phyloP scores from a whole-genome alignment of 2,329 filamentous ascomycete genomes.

The Ophiostoma ulmi region DNA sequence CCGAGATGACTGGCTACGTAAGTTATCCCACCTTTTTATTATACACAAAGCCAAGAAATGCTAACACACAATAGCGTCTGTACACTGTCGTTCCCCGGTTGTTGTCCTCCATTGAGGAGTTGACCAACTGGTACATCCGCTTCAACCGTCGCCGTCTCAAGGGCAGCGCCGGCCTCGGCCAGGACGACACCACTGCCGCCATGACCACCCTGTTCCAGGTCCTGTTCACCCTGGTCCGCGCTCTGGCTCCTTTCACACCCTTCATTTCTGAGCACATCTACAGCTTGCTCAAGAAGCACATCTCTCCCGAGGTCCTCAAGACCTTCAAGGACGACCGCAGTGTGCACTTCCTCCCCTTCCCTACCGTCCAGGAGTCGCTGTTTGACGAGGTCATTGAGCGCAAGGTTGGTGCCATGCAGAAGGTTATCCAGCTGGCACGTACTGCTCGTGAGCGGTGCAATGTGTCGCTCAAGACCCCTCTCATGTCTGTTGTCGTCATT shows the following conservation, averaged over 20 bases:
- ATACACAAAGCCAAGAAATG: background rate
- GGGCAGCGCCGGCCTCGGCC: slow-evolving; percentile 76
- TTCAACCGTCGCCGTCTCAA: slow-evolving; percentile 90
- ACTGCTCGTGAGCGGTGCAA: slow-evolving; percentile 79
- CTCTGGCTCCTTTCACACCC: slow-evolving; percentile 88
- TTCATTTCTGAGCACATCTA: slow-evolving; percentile 97
- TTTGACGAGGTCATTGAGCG: slow-evolving; percentile 84
- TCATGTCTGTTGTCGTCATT: slow-evolving; percentile 85
- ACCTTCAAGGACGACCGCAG: slow-evolving; percentile 69
- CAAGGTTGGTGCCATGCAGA: slow-evolving; percentile 85
- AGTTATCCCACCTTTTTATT: background rate
- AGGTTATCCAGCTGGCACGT: slow-evolving; percentile 85
- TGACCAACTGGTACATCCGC: slow-evolving; percentile 92
- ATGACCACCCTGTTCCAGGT: slow-evolving; percentile 94
- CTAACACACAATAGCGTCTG: slow-evolving; percentile 40
- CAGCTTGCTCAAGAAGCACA: slow-evolving; percentile 71
- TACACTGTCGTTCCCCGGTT: slow-evolving; percentile 90
- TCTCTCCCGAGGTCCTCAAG: slow-evolving; percentile 59
- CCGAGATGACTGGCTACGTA: slow-evolving; percentile 63
- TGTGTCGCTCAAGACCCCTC: slow-evolving; percentile 82
- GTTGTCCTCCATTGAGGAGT: slow-evolving; percentile 76
- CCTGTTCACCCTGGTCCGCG: slow-evolving; percentile 79
- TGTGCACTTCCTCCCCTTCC: slow-evolving; percentile 89
- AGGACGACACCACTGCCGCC: slow-evolving; percentile 81
- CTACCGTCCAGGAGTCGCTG: slow-evolving; percentile 79